Base-by-base conservation (phyloP, 306 rosid genomes). In the Sophora flavescens region DNA sequence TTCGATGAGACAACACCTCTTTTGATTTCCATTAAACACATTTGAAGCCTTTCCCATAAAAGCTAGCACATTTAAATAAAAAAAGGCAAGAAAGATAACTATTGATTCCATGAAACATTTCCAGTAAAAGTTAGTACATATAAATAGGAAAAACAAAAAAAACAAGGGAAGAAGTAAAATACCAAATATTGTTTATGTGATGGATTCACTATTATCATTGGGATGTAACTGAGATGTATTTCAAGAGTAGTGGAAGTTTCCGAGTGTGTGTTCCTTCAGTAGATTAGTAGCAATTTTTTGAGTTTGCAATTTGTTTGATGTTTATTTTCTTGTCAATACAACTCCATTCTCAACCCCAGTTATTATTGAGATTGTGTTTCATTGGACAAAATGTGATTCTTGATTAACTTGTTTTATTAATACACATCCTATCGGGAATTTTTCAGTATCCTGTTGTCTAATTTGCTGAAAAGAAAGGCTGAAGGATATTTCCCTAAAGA, bases 361-460 rank as follows among this genome's bases (percentile, higher is more conserved):
- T 41, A 8, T 11, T 42, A 7, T 38, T 50, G 17, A 57, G 70
- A 13, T 77, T 76, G 57, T 71, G 16, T 77, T 70, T 70, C 36
- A 39, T 51, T 50, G 50, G 14, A 30, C 38, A 28, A 63, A 82
- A 70, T 14, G 54, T 61, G 68, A 14, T 33, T 76, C 47, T 82
- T 63, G 58, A 52, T 58, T 70, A 39, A 72, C 80, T 60, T 38
- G 6, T 35, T 71, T 30, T 68, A 44, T 61, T 8, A 13, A n/a
- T 62, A 15, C 38, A 61, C 50, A 58, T 48, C 39, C 39, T 30
- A 41, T 75, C 68, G 76, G 35, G 3, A 77, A 42, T 0, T 64
- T 77, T 92, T 83, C 96, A 94, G 98, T 30, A 75, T 83, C 17
- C 90, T 91, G 75, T 86, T 94, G 69, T 86, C 87, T 4, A 60